Percentiles rank a stretch among this genome's conserved stretches.
Evolutionary conservation across 179 eudicot species (phyloP).

Genomic region (Dionaea muscipula): DNA sequence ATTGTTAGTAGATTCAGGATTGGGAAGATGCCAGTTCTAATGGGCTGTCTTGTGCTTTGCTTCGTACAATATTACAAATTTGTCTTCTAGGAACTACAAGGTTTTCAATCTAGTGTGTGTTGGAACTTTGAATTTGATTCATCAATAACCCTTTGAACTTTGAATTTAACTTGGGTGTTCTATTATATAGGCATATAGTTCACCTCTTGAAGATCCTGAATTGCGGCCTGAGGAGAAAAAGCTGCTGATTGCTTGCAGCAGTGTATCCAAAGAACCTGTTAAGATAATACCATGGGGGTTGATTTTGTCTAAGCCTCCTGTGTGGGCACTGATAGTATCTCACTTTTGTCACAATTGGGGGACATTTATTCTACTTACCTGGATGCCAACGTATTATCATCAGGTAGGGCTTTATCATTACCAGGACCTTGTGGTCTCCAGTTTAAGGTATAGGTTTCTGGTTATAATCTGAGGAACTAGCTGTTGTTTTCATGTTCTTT

Average conservation of each 20-base stretch:
- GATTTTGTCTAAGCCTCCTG: slow-evolving; percentile 79
- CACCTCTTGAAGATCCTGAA: slow-evolving; percentile 79
- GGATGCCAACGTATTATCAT: slow-evolving; percentile 98
- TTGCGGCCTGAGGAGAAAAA: slow-evolving; percentile 63
- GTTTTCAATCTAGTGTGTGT: too few species aligned
- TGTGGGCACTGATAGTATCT: slow-evolving; percentile 86
- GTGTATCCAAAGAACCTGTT: slow-evolving; percentile 53
- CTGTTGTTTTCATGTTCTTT: neutral
- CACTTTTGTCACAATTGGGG: slow-evolving; percentile 99
- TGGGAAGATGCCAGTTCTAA: too few species aligned
- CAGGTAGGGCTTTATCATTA: slow-evolving; percentile 46
- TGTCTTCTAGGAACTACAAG: too few species aligned
- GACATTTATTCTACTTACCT: slow-evolving; percentile 87
- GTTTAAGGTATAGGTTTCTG: too few species aligned
- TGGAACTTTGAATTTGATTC: too few species aligned
- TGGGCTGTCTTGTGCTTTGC: too few species aligned
- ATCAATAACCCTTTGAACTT: neutral
- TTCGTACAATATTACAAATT: too few species aligned
- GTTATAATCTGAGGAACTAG: neutral
- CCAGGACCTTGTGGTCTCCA: neutral
- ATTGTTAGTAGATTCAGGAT: slow-evolving; percentile 1
- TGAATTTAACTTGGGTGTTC: neutral
- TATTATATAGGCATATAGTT: slow-evolving; percentile 58
- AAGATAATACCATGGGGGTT: slow-evolving; percentile 68
- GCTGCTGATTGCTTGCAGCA: slow-evolving; percentile 46